phyloP scores from a whole-genome alignment of 2,329 filamentous ascomycete genomes.

The Phoma sp. region DNA sequence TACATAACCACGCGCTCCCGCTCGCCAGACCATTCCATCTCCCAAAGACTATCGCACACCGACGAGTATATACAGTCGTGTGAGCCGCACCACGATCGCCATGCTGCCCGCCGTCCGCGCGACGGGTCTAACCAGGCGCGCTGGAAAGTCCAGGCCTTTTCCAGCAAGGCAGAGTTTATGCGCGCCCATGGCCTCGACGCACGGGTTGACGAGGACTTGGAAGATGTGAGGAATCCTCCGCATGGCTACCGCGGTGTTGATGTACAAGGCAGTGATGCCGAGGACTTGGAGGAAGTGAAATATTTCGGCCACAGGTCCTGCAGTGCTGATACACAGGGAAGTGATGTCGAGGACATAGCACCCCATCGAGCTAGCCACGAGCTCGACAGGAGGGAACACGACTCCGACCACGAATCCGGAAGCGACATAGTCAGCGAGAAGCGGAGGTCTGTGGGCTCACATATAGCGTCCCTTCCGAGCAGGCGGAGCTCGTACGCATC shows the following conservation, averaged over 20 bases:
- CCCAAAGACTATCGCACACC: neutral
- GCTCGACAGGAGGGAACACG: neutral
- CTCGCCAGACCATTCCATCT: conserved; percentile 2
- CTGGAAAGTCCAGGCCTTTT: neutral
- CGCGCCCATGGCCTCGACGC: too few relatives aligned
- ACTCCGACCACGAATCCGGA: neutral
- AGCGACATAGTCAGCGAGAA: neutral
- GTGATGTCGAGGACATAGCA: neutral
- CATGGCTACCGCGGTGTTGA: too few relatives aligned
- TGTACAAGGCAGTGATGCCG: too few relatives aligned
- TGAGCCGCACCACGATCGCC: neutral
- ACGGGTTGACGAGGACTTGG: neutral
- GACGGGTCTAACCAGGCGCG: neutral
- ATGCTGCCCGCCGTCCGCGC: neutral
- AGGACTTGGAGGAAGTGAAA: neutral
- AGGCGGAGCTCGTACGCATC: neutral
- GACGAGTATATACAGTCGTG: conserved; percentile 1
- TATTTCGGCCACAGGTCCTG: neutral
- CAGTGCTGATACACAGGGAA: neutral
- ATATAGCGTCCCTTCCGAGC: neutral
- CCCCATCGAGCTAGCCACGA: neutral
- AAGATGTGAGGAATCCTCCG: neutral
- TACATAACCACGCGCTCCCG: conserved; percentile 1
- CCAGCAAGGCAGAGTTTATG: neutral
- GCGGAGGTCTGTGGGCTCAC: neutral